These are phyloP conservation scores for Candolleomyces efflorescens DNA, from an alignment of 768 basidiomycete genomes.

Conservation along the genomic window DNA sequence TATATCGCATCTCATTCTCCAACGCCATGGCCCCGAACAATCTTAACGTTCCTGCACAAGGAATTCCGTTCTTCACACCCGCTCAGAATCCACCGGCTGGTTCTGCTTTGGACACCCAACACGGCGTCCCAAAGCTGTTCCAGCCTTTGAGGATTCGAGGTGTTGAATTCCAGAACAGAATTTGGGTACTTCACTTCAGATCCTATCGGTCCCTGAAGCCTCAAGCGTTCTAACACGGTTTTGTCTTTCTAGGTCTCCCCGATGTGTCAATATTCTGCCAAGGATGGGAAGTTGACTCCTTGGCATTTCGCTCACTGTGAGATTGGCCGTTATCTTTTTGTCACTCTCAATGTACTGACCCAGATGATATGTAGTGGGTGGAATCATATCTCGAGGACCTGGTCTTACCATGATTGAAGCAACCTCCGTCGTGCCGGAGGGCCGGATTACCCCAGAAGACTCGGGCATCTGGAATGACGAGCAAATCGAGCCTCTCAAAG, in stretches of 20 bases:
- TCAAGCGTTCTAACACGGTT: background rate
- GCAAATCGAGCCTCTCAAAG: conserved; percentile 37
- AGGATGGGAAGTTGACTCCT: conserved; percentile 45
- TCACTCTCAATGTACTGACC: conserved; percentile 6
- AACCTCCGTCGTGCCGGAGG: conserved; percentile 54
- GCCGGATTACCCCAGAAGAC: conserved; percentile 66
- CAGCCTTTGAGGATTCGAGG: conserved; percentile 53
- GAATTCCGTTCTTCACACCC: conserved; percentile 43
- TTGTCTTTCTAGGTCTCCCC: conserved; percentile 39
- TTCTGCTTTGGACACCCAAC: conserved; percentile 37
- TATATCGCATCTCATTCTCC: too few species aligned
- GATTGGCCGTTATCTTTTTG: conserved; percentile 22
- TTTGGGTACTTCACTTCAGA: conserved; percentile 32
- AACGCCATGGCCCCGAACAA: conserved; percentile 2
- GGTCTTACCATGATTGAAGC: conserved; percentile 65
- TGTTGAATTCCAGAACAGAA: conserved; percentile 50
- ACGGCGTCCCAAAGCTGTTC: conserved; percentile 39
- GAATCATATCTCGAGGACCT: conserved; percentile 49
- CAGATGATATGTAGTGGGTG: conserved; percentile 35
- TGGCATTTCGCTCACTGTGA: conserved; percentile 65
- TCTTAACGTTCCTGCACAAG: conserved; percentile 35
- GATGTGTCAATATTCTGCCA: conserved; percentile 56
- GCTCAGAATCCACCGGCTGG: conserved; percentile 41
- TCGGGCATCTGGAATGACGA: conserved; percentile 60
- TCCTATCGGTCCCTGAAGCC: background rate